These are phyloP conservation scores for Quercus aquifolioides DNA, from an alignment of 306 rosid species.

Conservation along the genomic window DNA sequence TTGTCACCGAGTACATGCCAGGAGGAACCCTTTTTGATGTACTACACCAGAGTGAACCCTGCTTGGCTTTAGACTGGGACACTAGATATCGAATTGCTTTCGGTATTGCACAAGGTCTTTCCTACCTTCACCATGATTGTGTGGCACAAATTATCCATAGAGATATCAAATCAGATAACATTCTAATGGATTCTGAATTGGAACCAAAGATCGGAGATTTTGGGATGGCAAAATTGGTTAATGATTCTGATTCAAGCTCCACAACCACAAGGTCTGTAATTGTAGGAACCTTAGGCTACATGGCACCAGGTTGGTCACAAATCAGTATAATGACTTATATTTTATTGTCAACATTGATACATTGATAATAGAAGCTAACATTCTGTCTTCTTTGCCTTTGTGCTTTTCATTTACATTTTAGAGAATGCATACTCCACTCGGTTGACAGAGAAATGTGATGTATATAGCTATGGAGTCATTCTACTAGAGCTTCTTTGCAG, in stretches of 20 bases:
- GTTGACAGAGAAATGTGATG: conserved; percentile 25
- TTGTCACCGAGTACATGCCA: conserved; percentile 14
- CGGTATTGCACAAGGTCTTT: conserved; percentile 23
- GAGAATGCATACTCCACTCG: conserved; percentile 17
- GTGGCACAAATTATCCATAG: conserved; percentile 15
- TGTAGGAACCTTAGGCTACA: conserved; percentile 24
- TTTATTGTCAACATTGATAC: neutral
- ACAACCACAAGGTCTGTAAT: conserved; percentile 6
- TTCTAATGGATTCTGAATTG: conserved; percentile 8
- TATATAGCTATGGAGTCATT: conserved; percentile 17
- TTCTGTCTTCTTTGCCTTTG: neutral
- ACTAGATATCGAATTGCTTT: conserved; percentile 10
- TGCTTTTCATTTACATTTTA: neutral
- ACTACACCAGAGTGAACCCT: neutral
- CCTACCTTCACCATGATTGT: conserved; percentile 32
- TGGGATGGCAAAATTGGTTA: conserved; percentile 10
- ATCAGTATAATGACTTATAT: neutral
- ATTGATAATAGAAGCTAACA: neutral
- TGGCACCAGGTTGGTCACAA: conserved; percentile 18
- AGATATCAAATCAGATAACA: conserved; percentile 21
- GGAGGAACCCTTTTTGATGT: conserved; percentile 17
- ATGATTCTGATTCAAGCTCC: conserved; percentile 9
- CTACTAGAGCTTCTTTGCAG: conserved; percentile 17
- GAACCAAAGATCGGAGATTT: conserved; percentile 27
- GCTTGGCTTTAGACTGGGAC: conserved; percentile 8